Evolutionary conservation across 768 basidiomycete species (phyloP).

Genomic region (Xerocomus spinulosus): DNA sequence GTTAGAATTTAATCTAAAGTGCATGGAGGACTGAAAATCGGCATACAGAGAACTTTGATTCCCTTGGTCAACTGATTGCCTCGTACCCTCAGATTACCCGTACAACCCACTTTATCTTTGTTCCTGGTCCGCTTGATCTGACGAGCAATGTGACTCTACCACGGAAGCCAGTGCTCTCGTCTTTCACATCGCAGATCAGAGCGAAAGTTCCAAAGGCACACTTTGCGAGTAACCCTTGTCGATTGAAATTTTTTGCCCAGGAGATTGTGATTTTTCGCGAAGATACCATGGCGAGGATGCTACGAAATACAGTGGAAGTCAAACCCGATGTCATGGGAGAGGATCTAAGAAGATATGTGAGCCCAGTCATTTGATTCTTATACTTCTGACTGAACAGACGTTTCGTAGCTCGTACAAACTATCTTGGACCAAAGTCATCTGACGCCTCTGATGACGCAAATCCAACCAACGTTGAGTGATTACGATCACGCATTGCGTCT

Average conservation of each 20-base stretch:
- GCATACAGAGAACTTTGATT: conserved; percentile 79
- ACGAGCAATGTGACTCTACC: conserved; percentile 79
- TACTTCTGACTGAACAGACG: background rate
- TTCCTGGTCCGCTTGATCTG: conserved; percentile 92
- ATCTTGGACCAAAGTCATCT: conserved; percentile 94
- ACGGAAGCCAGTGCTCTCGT: conserved; percentile 72
- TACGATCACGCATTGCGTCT: conserved; percentile 89
- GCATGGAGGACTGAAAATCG: conserved; percentile 1
- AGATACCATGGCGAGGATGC: conserved; percentile 89
- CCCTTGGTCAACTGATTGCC: conserved; percentile 78
- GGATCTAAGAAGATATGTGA: conserved; percentile 84
- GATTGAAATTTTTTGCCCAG: conserved; percentile 92
- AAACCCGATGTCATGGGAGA: conserved; percentile 76
- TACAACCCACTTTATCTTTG: conserved; percentile 84
- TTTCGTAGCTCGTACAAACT: conserved; percentile 82
- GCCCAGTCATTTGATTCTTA: conserved; percentile 27
- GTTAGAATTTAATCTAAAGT: background rate
- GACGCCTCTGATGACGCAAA: conserved; percentile 76
- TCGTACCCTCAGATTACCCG: conserved; percentile 75
- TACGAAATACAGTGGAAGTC: conserved; percentile 85
- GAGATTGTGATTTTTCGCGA: conserved; percentile 94
- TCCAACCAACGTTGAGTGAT: conserved; percentile 85
- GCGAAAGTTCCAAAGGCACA: conserved; percentile 73
- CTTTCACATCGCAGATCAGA: conserved; percentile 65
- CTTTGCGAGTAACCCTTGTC: conserved; percentile 88